phyloP scores from a whole-genome alignment of 176 grass and related monocot species.

The Bonia amplexicaulis region DNA sequence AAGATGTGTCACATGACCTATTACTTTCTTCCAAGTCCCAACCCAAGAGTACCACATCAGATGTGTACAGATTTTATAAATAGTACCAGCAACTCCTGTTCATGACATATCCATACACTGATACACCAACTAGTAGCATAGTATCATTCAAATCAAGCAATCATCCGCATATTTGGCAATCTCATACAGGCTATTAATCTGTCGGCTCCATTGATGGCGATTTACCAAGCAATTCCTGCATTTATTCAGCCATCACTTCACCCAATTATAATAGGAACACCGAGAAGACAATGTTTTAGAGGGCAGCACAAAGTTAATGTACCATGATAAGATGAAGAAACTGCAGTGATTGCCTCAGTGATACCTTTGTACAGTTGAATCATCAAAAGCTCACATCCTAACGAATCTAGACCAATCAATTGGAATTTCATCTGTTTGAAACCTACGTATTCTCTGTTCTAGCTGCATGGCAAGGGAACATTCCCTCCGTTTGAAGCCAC shows the following conservation, averaged over 20 bases:
- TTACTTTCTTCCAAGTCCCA: conserved; percentile 16
- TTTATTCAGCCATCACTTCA: not conserved
- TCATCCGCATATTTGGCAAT: not conserved
- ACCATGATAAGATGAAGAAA: not conserved
- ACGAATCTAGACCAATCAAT: not conserved
- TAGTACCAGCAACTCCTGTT: not conserved
- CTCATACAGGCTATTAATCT: not conserved
- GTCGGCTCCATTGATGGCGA: not conserved
- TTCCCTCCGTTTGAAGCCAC: not conserved
- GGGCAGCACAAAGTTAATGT: not conserved
- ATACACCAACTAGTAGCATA: not conserved
- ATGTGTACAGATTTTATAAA: not conserved
- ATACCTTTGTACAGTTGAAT: not conserved
- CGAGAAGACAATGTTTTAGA: not conserved
- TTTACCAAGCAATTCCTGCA: not conserved
- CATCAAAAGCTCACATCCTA: conserved; percentile 12
- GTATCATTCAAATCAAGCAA: not conserved
- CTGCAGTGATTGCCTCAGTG: not conserved
- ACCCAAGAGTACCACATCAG: not conserved
- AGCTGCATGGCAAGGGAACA: not conserved
- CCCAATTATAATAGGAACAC: not conserved
- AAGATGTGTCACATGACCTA: not conserved
- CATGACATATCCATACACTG: not conserved
- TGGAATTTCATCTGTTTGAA: not conserved
- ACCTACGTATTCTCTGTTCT: conserved; percentile 2